Evolutionary conservation across 805 yeast genomes (phyloP).

Genomic region (Candida verbasci): DNA sequence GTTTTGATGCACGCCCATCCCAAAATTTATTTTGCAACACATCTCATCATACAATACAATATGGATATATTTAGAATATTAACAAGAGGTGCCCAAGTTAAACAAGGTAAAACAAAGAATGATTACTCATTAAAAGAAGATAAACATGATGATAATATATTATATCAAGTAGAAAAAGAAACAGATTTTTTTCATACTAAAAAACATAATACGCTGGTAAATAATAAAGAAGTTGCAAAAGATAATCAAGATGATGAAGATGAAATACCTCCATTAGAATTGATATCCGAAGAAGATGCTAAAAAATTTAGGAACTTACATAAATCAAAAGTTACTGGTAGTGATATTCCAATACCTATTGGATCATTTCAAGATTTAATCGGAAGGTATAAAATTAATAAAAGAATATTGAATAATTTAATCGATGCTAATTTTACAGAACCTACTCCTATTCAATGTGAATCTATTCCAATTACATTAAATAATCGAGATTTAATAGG

Average conservation of each 20-base stretch:
- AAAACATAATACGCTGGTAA: slow-evolving; percentile 15
- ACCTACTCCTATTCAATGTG: slow-evolving; percentile 93
- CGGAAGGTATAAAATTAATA: slow-evolving; percentile 62
- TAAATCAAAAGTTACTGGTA: slow-evolving; percentile 72
- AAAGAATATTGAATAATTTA: slow-evolving; percentile 55
- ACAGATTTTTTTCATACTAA: slow-evolving; percentile 77
- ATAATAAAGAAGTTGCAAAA: slow-evolving; percentile 13
- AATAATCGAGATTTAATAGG: slow-evolving; percentile 76
- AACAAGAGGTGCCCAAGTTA: slow-evolving; percentile 78
- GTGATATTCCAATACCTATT: slow-evolving; percentile 85
- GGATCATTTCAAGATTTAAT: slow-evolving; percentile 83
- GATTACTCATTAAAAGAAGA: slow-evolving; percentile 35
- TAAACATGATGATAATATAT: slow-evolving; percentile 29
- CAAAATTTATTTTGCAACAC: slow-evolving; percentile 1
- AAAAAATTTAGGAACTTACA: slow-evolving; percentile 52
- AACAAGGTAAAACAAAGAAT: slow-evolving; percentile 42
- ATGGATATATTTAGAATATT: slow-evolving; percentile 91
- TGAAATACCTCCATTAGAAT: slow-evolving; percentile 38
- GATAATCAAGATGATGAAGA: slow-evolving; percentile 25
- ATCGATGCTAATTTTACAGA: slow-evolving; percentile 66
- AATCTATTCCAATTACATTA: slow-evolving; percentile 74
- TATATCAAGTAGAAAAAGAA: slow-evolving; percentile 60
- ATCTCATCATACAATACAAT: no score
- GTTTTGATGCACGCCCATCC: no score
- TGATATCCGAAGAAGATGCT: slow-evolving; percentile 58